Evolutionary conservation across 2,329 filamentous ascomycete species (phyloP).

Genomic region (Neopestalotiopsis rosae): DNA sequence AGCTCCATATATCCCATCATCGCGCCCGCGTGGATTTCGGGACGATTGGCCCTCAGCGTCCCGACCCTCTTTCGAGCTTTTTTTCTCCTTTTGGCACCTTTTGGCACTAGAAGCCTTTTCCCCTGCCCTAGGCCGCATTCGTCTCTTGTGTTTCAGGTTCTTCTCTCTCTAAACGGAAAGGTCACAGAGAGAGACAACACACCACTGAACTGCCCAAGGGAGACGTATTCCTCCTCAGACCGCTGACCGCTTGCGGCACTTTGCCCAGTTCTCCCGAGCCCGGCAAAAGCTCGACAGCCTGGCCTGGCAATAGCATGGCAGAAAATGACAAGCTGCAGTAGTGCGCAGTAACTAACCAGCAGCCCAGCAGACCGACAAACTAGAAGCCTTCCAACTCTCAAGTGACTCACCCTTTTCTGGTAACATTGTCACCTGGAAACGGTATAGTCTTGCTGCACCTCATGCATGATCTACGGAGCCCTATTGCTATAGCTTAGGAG

Average conservation of each 20-base stretch:
- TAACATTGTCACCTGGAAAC: neutral
- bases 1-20: slow-evolving; percentile 6
- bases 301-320: no score
- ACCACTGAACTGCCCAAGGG: neutral
- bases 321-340: slow-evolving; percentile 2
- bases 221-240: neutral
- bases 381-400: neutral
- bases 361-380: neutral
- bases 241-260: neutral
- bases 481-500: neutral
- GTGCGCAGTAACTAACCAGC: neutral
- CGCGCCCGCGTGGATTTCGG: slow-evolving; percentile 22
- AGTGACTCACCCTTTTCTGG: slow-evolving; percentile 16
- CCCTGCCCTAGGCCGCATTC: neutral
- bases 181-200: neutral
- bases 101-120: neutral
- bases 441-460: slow-evolving; percentile 4
- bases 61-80: neutral
- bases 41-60: slow-evolving; percentile 22
- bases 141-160: slow-evolving; percentile 18
- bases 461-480: slow-evolving; percentile 1
- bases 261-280: neutral
- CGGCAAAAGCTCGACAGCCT: neutral
- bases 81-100: neutral
- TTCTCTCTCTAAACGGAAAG: neutral